Base-by-base conservation (phyloP, 805 yeast genomes). In the Candida rishiriensis region DNA sequence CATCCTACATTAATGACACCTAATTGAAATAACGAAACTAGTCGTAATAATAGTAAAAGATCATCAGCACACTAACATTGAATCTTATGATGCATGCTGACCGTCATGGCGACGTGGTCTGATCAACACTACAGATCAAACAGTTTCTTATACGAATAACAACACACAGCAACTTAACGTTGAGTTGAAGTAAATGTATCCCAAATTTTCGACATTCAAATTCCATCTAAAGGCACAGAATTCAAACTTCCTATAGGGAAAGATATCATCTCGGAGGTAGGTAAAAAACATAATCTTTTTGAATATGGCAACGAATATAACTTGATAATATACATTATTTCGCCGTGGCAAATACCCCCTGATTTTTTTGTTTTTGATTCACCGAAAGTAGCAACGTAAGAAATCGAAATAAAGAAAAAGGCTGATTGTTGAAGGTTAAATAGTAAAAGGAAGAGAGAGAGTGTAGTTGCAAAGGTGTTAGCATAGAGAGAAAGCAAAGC, bases 321-420 rank as follows among this genome's bases (percentile, higher is more conserved):
- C 80, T 76, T 75, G 81, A 73, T 70, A 70, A 70, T 72, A 48
- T 72, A 65, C 78, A 72, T 75, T 71, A 72, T 65, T 75, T 66
- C 82, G 82, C 69, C 83, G 83, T 78, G 83, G 83, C 83, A 78
- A 75, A 73, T 68, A 68, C 75, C 79, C 78, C 83, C 71, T 56
- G 55, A n/a, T 38, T 56, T 58, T 62, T 62, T 29, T 64, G 77
- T 77, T 78, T 78, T 78, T 76, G 81, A 76, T 77, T 76, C 64
- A 57, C 31, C 29, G 36, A 41, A 41, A 36, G 36, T 26, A 41
- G 31, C 9, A 36, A 41, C 18, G n/a, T 31, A 17, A 40, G 36
- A 38, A 31, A 21, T 13, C 9, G 11, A 14, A 33, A 21, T 17
- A 10, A 4, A 9, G 13, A 13, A n/a, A 34, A 35, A 21, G n/a